Evolutionary conservation across 331 rosid species (phyloP), one percentile per base, ranked within the genome.

Genomic region (Pyracantha coccinea): DNA sequence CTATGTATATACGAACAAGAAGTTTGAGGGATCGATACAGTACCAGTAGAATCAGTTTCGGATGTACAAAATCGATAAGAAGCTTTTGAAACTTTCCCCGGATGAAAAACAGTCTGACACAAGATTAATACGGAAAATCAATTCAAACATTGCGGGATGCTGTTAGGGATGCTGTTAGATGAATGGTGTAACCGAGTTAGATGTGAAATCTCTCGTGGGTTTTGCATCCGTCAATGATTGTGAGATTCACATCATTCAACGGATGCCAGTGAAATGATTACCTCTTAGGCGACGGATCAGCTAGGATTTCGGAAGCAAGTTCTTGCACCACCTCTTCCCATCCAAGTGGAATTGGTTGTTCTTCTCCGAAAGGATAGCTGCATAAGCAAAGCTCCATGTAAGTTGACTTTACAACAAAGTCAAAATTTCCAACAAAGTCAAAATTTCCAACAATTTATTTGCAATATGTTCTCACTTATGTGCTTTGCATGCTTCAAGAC

Each of bases 401-500:
- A 86, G 83, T 65, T 53, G 10, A 29, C 15, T 33, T 77, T 9
- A 8, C 21, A 54, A 8, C 7, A 60, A 25, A 2, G 4, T 38
- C 38, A 15, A 31, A 45, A 21, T 25, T 66, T 59, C 19, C 20
- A 60, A 25, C 28, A 60, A 25, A 2, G 4, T 38, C 38, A 15
- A 31, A 45, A 21, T 25, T 66, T 59, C 19, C 20, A 35, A 31
- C 4, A 74, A 32, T 68, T 7, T 1, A 15, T 16, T 52, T 38
- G 63, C 6, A 25, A 17, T 20, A 27, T 47, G 78, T 79, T 52
- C 86, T 82, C 71, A 93, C 98, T 90, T 89, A 84, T 93, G 97
- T 81, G 90, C 93, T 83, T 78, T 89, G 91, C 93, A 89, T 71
- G 96, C 93, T 89, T 93, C 98, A 61, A 93, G 93, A 45, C 92